Evolutionary conservation across 2,329 filamentous ascomycete genomes (phyloP).

Genomic region (Alternaria infectoria): DNA sequence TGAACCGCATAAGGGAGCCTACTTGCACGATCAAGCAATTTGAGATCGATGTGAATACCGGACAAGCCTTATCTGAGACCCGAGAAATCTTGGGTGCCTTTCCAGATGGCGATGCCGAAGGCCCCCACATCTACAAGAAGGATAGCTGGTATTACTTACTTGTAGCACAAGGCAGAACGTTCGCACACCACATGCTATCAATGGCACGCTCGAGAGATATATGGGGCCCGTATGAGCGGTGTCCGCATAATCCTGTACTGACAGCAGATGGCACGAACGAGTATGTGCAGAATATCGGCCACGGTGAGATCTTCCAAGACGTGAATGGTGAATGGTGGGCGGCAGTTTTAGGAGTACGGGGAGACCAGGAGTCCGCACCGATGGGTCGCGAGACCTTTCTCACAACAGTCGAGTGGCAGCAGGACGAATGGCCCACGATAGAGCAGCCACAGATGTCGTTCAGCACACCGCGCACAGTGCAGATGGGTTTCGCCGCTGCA

Average conservation of each 20-base stretch:
- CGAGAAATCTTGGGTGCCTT: conserved; percentile 1
- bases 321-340: conserved; percentile 60
- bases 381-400: conserved; percentile 20
- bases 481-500: neutral
- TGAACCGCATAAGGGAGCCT: neutral
- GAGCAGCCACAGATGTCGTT: conserved; percentile 20
- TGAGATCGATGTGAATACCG: conserved; percentile 1
- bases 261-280: conserved; percentile 29
- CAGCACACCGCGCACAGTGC: neutral
- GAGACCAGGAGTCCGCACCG: conserved; percentile 8
- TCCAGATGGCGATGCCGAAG: conserved; percentile 20
- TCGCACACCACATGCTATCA: conserved; percentile 31
- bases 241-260: conserved; percentile 32
- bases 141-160: conserved; percentile 43
- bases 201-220: conserved; percentile 39
- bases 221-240: conserved; percentile 30
- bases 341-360: conserved; percentile 52
- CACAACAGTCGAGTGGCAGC: conserved; percentile 12
- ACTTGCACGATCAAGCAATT: conserved; percentile 2
- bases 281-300: conserved; percentile 60
- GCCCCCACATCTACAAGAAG: conserved; percentile 40
- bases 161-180: conserved; percentile 33
- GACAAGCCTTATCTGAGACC: neutral
- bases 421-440: conserved; percentile 51
- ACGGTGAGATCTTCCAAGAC: conserved; percentile 64